These are phyloP conservation scores for Citrus trifoliata DNA, from an alignment of 345 rosid species.

Conservation along the genomic window DNA sequence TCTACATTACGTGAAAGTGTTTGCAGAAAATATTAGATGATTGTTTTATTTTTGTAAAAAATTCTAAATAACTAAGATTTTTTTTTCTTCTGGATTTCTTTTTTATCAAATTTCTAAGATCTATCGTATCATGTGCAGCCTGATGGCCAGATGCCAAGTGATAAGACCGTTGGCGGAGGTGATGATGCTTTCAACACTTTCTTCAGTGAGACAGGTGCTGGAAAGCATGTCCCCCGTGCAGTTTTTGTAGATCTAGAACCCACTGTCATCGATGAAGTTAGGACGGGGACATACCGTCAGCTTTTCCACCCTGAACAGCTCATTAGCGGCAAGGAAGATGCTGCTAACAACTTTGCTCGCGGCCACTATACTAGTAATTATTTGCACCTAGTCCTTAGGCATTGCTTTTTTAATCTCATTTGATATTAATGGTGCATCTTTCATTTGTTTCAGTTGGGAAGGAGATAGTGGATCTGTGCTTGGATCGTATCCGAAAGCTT, in stretches of 20 bases:
- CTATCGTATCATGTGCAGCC: conserved; percentile 18
- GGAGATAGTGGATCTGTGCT: conserved; percentile 39
- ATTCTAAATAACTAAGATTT: not conserved
- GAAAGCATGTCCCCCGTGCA: conserved; percentile 50
- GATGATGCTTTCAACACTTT: conserved; percentile 50
- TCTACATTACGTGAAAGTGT: not conserved
- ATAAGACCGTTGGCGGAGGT: conserved; percentile 31
- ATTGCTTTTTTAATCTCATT: not conserved
- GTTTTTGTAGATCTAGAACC: conserved; percentile 47
- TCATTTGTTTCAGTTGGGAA: conserved; percentile 24
- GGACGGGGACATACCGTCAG: conserved; percentile 61
- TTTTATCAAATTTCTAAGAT: not conserved
- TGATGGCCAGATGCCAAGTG: conserved; percentile 44
- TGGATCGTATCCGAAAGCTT: conserved; percentile 35
- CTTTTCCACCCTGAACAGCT: conserved; percentile 65
- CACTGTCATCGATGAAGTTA: conserved; percentile 52
- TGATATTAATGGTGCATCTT: not conserved
- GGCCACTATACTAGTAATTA: conserved; percentile 40
- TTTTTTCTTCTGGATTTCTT: not conserved
- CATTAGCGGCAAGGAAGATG: conserved; percentile 48
- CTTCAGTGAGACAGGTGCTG: conserved; percentile 48
- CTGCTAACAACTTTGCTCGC: conserved; percentile 48
- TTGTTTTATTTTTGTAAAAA: not conserved
- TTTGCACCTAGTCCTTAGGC: not conserved
- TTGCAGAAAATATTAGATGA: not conserved